Evolutionary conservation across 2,329 filamentous ascomycete genomes (phyloP).

Genomic region (Periconia sp.): DNA sequence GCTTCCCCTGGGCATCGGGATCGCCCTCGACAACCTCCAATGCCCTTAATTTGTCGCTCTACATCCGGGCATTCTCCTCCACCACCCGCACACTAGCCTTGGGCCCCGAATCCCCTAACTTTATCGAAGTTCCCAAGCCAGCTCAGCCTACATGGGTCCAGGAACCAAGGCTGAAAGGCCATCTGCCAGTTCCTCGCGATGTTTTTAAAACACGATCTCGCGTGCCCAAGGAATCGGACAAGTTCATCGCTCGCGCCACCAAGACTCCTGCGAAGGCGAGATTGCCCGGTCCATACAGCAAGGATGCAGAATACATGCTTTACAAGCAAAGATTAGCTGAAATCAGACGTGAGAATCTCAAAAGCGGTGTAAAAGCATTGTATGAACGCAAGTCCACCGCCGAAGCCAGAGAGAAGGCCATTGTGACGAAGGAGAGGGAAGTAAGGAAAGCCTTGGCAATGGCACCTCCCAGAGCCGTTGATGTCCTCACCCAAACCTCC

Average conservation of each 20-base stretch:
- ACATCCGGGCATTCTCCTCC: slow-evolving; percentile 47
- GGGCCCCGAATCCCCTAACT: slow-evolving; percentile 84
- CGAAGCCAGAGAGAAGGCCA: slow-evolving; percentile 22
- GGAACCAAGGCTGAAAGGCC: slow-evolving; percentile 66
- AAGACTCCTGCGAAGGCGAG: slow-evolving; percentile 52
- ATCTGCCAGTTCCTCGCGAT: slow-evolving; percentile 78
- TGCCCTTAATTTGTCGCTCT: slow-evolving; percentile 12
- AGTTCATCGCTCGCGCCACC: slow-evolving; percentile 64
- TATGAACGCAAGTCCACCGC: slow-evolving; percentile 48
- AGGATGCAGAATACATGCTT: slow-evolving; percentile 53
- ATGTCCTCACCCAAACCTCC: slow-evolving; percentile 34
- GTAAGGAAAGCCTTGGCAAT: slow-evolving; percentile 55
- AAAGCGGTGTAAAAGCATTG: slow-evolving; percentile 69
- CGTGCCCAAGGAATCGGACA: slow-evolving; percentile 57
- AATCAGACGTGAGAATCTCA: slow-evolving; percentile 70
- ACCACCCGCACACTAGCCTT: slow-evolving; percentile 52
- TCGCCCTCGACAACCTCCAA: slow-evolving; percentile 14
- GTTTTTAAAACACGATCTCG: slow-evolving; percentile 61
- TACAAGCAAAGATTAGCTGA: slow-evolving; percentile 78
- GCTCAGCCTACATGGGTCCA: slow-evolving; percentile 66
- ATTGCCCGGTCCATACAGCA: slow-evolving; percentile 37
- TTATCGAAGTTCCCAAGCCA: slow-evolving; percentile 77
- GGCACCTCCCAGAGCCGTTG: slow-evolving; percentile 70
- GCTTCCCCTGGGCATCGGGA: slow-evolving; percentile 32
- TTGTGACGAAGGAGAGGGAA: slow-evolving; percentile 41